Percentiles rank a stretch among this genome's conserved stretches.
Conservation (phyloP, 164 flowering plant species). For the Umbilicus rupestris region DNA sequence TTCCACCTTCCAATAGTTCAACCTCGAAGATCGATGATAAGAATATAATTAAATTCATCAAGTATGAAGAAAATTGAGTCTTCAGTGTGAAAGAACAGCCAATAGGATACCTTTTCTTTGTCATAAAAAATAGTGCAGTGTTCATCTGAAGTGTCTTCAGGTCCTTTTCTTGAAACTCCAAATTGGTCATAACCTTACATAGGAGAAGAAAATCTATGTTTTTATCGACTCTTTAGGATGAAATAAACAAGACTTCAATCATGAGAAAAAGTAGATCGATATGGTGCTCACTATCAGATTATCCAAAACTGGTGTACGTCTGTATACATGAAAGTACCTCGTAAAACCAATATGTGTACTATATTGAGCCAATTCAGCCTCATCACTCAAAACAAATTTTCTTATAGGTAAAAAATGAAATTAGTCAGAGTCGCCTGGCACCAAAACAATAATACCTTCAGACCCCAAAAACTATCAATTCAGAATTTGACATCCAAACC, state of each 20-base stretch:
- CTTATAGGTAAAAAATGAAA: background rate
- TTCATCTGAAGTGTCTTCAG: conserved; percentile 74
- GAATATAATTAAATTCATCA: conserved; percentile 1
- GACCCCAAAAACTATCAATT: background rate
- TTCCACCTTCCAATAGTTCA: conserved; percentile 89
- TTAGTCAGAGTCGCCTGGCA: too few relatives aligned
- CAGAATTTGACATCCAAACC: background rate
- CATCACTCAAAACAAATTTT: background rate
- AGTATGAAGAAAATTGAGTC: background rate
- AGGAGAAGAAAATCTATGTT: background rate
- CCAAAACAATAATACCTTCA: too few relatives aligned
- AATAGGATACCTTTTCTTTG: conserved; percentile 62
- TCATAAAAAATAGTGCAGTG: conserved; percentile 85
- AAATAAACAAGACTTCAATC: background rate
- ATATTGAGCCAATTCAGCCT: background rate
- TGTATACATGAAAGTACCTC: too few relatives aligned
- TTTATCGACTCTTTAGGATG: background rate
- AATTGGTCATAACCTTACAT: conserved; percentile 69
- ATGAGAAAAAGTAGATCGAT: too few relatives aligned
- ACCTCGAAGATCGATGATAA: conserved; percentile 36
- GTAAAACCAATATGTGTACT: background rate
- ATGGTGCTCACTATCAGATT: too few relatives aligned
- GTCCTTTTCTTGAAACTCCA: conserved; percentile 88
- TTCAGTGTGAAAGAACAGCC: background rate
- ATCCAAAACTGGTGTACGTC: too few relatives aligned